These are phyloP conservation scores for Saprolegnia parasitica DNA, from an alignment of 352 stramenopile species.

Conservation along the genomic window DNA sequence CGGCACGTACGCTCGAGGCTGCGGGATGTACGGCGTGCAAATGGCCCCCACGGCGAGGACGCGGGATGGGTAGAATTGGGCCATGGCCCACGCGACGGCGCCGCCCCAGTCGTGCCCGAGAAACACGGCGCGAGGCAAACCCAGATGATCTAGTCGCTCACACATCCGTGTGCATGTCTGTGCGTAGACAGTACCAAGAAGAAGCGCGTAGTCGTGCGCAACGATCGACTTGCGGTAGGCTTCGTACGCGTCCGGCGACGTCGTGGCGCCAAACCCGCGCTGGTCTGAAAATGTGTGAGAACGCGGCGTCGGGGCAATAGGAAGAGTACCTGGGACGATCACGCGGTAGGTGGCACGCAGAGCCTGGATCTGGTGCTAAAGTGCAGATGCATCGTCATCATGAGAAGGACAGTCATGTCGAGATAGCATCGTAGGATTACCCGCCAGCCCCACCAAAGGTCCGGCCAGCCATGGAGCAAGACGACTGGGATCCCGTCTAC, in stretches of 20 bases:
- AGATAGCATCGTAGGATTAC: constrained; percentile 32
- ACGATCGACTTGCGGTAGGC: constrained; percentile 10
- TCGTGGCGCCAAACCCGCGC: constrained; percentile 38
- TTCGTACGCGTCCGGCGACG: background rate
- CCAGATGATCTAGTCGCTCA: constrained; percentile 41
- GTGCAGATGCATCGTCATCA: constrained; percentile 22
- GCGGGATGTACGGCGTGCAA: constrained; percentile 45
- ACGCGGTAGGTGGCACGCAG: constrained; percentile 49
- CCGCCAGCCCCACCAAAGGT: constrained; percentile 56
- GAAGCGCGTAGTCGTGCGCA: background rate
- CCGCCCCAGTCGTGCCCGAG: constrained; percentile 70
- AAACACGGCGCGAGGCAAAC: constrained; percentile 57
- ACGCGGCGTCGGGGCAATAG: no score
- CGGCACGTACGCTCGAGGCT: background rate
- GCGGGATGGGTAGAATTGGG: constrained; percentile 50
- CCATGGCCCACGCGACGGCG: constrained; percentile 59
- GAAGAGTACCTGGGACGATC: no score
- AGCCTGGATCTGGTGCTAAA: constrained; percentile 47
- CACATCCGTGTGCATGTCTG: no score
- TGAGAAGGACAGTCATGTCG: background rate
- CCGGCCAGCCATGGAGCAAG: constrained; percentile 56
- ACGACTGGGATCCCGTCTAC: constrained; percentile 44
- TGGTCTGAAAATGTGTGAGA: no score
- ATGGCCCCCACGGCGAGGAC: constrained; percentile 50
- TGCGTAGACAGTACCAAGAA: constrained; percentile 17